Conservation (phyloP, 1,284 basidiomycete species). For the Leccinum pachyderme region DNA sequence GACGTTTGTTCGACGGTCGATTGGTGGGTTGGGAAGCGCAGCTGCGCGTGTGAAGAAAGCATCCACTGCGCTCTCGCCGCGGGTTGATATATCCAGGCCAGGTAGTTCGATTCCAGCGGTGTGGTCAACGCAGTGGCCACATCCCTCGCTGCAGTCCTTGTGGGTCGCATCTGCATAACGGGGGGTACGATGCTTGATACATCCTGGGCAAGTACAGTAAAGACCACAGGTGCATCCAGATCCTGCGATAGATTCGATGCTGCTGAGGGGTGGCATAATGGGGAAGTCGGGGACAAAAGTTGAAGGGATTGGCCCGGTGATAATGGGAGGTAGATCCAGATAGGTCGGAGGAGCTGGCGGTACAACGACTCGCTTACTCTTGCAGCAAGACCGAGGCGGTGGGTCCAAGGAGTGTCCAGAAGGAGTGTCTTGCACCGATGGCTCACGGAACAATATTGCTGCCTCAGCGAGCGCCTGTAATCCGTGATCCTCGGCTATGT, state of each 20-base stretch:
- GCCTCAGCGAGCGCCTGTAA: conserved; percentile 51
- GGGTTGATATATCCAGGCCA: conserved; percentile 15
- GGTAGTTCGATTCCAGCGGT: conserved; percentile 44
- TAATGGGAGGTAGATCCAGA: conserved; percentile 33
- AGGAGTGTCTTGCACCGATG: conserved; percentile 4
- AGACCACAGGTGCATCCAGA: conserved; percentile 70
- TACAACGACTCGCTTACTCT: background rate
- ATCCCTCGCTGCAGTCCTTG: conserved; percentile 58
- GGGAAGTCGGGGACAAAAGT: conserved; percentile 45
- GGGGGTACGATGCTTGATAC: conserved; percentile 59
- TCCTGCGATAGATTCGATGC: conserved; percentile 53
- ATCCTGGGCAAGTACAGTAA: conserved; percentile 71
- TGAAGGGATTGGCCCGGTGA: conserved; percentile 1
- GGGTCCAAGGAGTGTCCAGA: conserved; percentile 7
- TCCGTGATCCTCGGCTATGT: conserved; percentile 24
- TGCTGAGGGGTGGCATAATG: conserved; percentile 58
- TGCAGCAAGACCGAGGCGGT: conserved; percentile 15
- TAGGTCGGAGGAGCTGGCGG: conserved; percentile 1
- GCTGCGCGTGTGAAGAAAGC: conserved; percentile 64
- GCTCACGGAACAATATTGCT: conserved; percentile 41
- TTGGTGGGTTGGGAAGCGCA: conserved; percentile 53
- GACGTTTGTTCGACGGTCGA: conserved; percentile 39
- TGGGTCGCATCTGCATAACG: conserved; percentile 44
- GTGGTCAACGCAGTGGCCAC: conserved; percentile 62
- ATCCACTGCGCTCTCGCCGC: conserved; percentile 46